Evolutionary conservation across 1,139 yeast species (phyloP).

Genomic region (Blastobotrys petasosporus): DNA sequence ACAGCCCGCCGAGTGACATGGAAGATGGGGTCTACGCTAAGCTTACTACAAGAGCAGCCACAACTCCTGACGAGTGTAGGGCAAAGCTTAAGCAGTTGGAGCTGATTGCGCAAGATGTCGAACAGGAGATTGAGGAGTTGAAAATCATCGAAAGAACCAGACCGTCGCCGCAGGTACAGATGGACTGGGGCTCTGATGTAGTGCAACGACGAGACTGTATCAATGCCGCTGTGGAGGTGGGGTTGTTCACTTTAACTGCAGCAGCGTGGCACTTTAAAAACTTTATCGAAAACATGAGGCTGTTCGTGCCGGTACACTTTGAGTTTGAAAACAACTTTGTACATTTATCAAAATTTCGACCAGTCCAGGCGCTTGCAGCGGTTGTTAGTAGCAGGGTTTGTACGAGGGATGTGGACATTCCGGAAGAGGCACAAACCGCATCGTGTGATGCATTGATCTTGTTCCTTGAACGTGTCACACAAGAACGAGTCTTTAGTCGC

Average conservation of each 20-base stretch:
- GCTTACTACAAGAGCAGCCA: too few relatives aligned
- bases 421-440: too few relatives aligned
- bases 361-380: too few relatives aligned
- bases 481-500: slow-evolving; percentile 1
- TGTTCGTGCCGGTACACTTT: slow-evolving; percentile 2
- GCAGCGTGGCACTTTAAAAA: slow-evolving; percentile 1
- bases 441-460: slow-evolving; percentile 1
- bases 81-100: slow-evolving; percentile 2
- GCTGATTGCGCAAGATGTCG: not conserved
- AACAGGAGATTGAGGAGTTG: not conserved
- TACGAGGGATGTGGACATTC: too few relatives aligned
- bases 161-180: too few relatives aligned
- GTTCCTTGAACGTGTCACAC: not conserved
- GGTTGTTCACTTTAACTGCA: not conserved
- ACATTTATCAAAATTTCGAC: too few relatives aligned
- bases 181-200: slow-evolving; percentile 5
- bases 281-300: not conserved
- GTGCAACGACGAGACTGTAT: slow-evolving; percentile 2
- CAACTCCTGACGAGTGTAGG: too few relatives aligned
- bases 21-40: too few relatives aligned
- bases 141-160: too few relatives aligned
- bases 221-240: not conserved
- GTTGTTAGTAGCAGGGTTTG: too few relatives aligned
- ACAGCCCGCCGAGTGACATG: too few relatives aligned
- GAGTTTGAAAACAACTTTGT: too few relatives aligned